Evolutionary conservation across 1,284 basidiomycete species (phyloP), one percentile per base, ranked within the genome.

Genomic region (Malassezia japonica): DNA sequence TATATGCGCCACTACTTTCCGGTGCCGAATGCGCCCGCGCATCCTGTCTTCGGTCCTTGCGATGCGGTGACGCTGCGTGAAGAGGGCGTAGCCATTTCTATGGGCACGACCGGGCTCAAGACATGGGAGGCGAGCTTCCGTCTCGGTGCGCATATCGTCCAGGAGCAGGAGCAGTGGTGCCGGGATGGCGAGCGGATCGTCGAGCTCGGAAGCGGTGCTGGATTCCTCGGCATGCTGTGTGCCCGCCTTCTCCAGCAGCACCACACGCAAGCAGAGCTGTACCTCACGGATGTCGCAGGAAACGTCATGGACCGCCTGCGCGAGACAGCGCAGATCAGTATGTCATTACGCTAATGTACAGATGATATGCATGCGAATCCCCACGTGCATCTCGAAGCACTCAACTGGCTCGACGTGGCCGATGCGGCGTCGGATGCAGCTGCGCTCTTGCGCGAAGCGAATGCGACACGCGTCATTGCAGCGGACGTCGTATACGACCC

Each of bases 401-500:
- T 60, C 2, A 38, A 60, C 51, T 60, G 58, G 58, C 21, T 20
- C 16, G 48, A 55, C 4, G 39, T 47, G 21, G 24, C 12, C 6
- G 12, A 35, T 7, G 5, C 13, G 10, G 25, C 31, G 2, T 1
- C 7, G n/a, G 12, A 27, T 2, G 9, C 45, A 6, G 8, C 12
- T 13, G 36, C 21, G 6, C 37, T 33, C 18, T 29, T 47, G 27
- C n/a, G 23, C 6, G 10, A 28, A 5, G 18, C 36, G 9, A 28
- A 46, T 27, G 39, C 58, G 1, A 46, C 48, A 5, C 24, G 46
- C 23, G 33, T 57, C 12, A 13, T 60, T 15, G 58, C 58, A 9
- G 56, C 58, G 4, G 58, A 60, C 36, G 50, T 57, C n/a, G 58
- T 57, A 20, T 60, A 48, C 31, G 58, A 60, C 32, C 58, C 58